Base-by-base conservation (phyloP, 164 flowering plant species). In the Hamamelis virginiana region DNA sequence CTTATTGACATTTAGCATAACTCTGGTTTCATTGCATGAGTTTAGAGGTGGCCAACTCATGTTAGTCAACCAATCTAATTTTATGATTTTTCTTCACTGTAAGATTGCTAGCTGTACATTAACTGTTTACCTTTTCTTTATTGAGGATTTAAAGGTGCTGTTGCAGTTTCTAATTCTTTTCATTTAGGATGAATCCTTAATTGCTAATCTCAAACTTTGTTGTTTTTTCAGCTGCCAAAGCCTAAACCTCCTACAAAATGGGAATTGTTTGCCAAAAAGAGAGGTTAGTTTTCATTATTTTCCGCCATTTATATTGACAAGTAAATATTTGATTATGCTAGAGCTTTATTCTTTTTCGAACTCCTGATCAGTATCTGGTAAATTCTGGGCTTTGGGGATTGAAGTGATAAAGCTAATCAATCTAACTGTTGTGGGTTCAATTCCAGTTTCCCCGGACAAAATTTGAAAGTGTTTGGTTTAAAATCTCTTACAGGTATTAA, bases 161-260 rank as follows among this genome's bases (percentile, higher is more conserved):
- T 23, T 21, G 23, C 10, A 27, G 25, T 26, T 26, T 13, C 28
- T 58, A 11, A 13, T 68, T n/a, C 47, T 43, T 62, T 41, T 23
- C 21, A 13, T 3, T 38, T 50, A 47, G 25, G 9, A 8, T 5
- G n/a, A 38, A 19, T 21, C 8, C 46, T 22, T 69, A 14, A 10
- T 23, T 69, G 56, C 25, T 68, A 21, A 22, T 25, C 45, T 15
- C 52, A 6, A 18, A 21, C 41, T n/a, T 12, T 43, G 5, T 60
- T 33, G 44, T 52, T 16, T 59, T 72, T 78, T 64, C 93, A 92
- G 97, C 81, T 92, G 43, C 98, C 97, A 58, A 86, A 65, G 83
- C 94, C 97, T 50, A 88, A 79, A 74, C 96, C 97, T 71, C 96
- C 91, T 22, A 91, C 97, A 64, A 88, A 91, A 72, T 92, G 99